Conservation (phyloP, 768 basidiomycete genomes). For the Russula sp. region DNA sequence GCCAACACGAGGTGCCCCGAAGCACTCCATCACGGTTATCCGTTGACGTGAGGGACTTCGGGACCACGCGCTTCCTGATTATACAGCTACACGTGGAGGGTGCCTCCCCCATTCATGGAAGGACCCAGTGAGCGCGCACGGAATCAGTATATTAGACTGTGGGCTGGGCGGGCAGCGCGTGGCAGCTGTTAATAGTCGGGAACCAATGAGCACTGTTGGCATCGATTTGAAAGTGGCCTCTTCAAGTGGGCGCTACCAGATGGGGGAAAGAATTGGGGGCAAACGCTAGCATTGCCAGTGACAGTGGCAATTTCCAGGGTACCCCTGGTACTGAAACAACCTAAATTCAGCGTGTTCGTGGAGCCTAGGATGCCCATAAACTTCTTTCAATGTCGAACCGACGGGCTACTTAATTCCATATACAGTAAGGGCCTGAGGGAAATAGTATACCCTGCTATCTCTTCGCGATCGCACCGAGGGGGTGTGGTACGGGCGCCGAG, state of each 20-base stretch:
- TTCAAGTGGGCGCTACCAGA: conserved; percentile 13
- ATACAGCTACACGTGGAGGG: not conserved
- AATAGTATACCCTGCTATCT: no score
- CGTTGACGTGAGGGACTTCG: not conserved
- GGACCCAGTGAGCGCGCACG: not conserved
- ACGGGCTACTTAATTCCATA: not conserved
- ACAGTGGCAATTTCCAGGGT: not conserved
- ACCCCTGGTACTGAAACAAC: no score
- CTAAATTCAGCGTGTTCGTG: not conserved
- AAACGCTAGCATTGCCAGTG: not conserved
- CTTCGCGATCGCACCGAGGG: no score
- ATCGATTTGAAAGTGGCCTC: not conserved
- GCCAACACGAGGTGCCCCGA: not conserved
- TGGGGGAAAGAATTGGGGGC: not conserved
- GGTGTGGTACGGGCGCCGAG: no score
- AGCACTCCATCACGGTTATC: not conserved
- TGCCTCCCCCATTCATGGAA: not conserved
- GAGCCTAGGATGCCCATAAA: no score
- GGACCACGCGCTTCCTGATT: not conserved
- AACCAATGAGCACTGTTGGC: not conserved
- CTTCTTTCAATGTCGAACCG: no score
- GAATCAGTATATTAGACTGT: not conserved
- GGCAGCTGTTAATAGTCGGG: not conserved
- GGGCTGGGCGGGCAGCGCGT: not conserved
- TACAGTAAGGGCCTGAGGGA: no score